These are phyloP conservation scores for Camellia sinensis DNA, from an alignment of 148 eudicot genomes.

Conservation along the genomic window DNA sequence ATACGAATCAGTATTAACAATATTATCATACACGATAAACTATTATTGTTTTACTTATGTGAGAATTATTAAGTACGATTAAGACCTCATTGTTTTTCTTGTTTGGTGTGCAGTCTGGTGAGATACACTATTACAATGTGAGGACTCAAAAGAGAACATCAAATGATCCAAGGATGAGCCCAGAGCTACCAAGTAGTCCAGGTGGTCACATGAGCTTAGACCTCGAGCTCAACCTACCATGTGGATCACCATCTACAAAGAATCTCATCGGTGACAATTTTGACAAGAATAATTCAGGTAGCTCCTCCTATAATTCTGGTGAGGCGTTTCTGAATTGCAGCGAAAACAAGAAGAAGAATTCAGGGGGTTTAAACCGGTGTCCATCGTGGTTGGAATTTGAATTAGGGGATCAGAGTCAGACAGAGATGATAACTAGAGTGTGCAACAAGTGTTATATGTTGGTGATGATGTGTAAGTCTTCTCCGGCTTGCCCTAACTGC, in stretches of 20 bases:
- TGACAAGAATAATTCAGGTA: slow-evolving; percentile 8
- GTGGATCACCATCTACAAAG: slow-evolving; percentile 34
- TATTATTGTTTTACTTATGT: background rate
- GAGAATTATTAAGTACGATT: too few species aligned
- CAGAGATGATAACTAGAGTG: slow-evolving; percentile 76
- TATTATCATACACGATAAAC: too few species aligned
- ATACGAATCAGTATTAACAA: too few species aligned
- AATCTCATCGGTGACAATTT: background rate
- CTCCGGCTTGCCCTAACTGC: slow-evolving; percentile 92
- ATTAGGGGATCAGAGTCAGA: slow-evolving; percentile 19
- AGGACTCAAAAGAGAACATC: slow-evolving; percentile 67
- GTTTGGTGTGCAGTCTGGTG: slow-evolving; percentile 48
- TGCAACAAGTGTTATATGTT: slow-evolving; percentile 89
- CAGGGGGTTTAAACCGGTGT: slow-evolving; percentile 1
- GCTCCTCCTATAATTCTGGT: slow-evolving; percentile 10
- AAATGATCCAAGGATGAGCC: slow-evolving; percentile 58
- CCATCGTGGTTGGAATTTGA: slow-evolving; percentile 38
- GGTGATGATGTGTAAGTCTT: slow-evolving; percentile 80
- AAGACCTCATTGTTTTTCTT: background rate
- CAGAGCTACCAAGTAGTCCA: slow-evolving; percentile 40
- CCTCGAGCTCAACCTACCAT: slow-evolving; percentile 80
- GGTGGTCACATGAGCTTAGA: slow-evolving; percentile 67
- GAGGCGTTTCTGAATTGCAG: slow-evolving; percentile 10
- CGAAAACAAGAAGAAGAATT: slow-evolving; percentile 10
- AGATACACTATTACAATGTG: slow-evolving; percentile 74